These are phyloP conservation scores for Apiospora rasikravindrae DNA, from an alignment of 2,329 filamentous ascomycete species.

Conservation along the genomic window DNA sequence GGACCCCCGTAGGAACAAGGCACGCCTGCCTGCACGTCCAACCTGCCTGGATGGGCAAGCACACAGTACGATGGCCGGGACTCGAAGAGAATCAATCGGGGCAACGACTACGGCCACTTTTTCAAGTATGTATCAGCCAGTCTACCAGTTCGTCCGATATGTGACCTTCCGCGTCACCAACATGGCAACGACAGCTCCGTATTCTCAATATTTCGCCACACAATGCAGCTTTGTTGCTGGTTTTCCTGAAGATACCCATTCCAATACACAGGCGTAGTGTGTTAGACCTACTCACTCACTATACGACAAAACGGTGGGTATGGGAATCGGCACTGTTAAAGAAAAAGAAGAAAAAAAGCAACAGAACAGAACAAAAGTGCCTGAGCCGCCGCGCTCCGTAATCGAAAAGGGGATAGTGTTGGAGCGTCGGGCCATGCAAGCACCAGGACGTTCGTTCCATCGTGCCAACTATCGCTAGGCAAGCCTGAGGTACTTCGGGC, in stretches of 20 bases:
- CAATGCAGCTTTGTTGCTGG: background rate
- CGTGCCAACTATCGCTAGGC: conserved; percentile 5
- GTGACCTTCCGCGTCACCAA: background rate
- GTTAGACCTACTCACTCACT: background rate
- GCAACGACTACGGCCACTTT: background rate
- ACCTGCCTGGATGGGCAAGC: background rate
- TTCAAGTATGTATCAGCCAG: background rate
- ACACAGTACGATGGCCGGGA: background rate
- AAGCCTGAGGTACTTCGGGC: conserved; percentile 4
- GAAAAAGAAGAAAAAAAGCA: background rate
- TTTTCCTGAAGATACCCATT: background rate
- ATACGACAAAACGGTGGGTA: conserved; percentile 5
- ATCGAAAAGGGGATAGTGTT: conserved; percentile 7
- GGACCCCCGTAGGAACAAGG: conserved; percentile 16
- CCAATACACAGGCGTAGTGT: background rate
- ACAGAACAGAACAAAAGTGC: background rate
- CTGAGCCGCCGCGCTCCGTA: conserved; percentile 14
- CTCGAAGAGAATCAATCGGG: conserved; percentile 7
- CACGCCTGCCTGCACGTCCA: conserved; percentile 1
- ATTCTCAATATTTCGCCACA: background rate
- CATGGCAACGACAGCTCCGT: background rate
- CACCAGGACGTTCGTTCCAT: conserved; percentile 10
- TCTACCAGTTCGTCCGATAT: conserved; percentile 1
- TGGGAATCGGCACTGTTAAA: conserved; percentile 10
- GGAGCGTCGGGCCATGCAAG: conserved; percentile 9